Percentiles rank a stretch among this genome's conserved stretches.
These are phyloP conservation scores for Papiliotrema nemorosa DNA, from an alignment of 1,284 basidiomycete genomes.

Conservation along the genomic window DNA sequence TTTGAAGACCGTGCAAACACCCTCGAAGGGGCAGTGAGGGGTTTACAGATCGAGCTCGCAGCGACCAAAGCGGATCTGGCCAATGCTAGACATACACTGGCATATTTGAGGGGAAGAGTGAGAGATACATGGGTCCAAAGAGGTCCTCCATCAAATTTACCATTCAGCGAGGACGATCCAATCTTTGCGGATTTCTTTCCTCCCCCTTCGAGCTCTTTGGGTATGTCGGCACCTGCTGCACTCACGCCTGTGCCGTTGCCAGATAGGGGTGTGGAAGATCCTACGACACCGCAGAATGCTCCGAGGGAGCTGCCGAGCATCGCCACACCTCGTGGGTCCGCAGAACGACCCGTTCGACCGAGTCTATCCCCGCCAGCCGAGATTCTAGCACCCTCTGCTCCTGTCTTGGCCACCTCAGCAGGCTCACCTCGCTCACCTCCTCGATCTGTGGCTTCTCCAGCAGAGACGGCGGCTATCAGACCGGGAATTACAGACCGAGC, in stretches of 20 bases:
- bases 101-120: neutral
- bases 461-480: too few relatives aligned
- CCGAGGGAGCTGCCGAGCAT: neutral
- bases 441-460: too few relatives aligned
- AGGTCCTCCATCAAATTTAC: too few relatives aligned
- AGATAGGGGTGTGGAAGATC: neutral
- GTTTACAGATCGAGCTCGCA: neutral
- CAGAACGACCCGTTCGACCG: too few relatives aligned
- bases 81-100: neutral
- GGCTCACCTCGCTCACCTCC: too few relatives aligned
- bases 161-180: too few relatives aligned
- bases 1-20: conserved; percentile 50
- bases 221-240: neutral
- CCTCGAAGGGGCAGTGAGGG: neutral
- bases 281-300: neutral
- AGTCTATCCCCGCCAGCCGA: too few relatives aligned
- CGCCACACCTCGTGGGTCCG: neutral
- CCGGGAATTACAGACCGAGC: conserved; percentile 4
- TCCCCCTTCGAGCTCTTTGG: neutral
- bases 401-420: too few relatives aligned
- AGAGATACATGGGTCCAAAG: too few relatives aligned
- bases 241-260: neutral
- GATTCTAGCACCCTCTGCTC: neutral
- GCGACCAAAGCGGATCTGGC: neutral
- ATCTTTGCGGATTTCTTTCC: too few relatives aligned